Percentiles rank a stretch among this genome's conserved stretches.
These are phyloP conservation scores for Casuarina equisetifolia DNA, from an alignment of 306 rosid species.

Conservation along the genomic window DNA sequence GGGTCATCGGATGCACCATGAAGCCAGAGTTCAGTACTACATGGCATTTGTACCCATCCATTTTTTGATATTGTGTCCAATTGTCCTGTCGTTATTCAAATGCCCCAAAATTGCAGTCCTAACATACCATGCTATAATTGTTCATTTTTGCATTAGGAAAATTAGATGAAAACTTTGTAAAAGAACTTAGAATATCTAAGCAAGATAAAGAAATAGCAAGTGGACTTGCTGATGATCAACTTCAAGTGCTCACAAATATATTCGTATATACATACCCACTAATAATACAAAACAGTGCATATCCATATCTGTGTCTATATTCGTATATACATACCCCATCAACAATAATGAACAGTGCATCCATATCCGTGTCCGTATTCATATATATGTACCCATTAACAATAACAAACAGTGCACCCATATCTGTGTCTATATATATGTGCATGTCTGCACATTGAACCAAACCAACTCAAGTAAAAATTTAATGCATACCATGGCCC, in stretches of 20 bases:
- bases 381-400: not conserved
- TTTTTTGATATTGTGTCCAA: too few species aligned
- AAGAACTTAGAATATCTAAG: not conserved
- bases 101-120: not conserved
- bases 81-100: not conserved
- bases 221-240: not conserved
- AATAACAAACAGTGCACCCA: not conserved
- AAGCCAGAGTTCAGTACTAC: not conserved
- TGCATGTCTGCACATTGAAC: not conserved
- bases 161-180: not conserved
- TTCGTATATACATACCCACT: not conserved
- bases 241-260: not conserved
- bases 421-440: not conserved
- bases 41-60: not conserved
- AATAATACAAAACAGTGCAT: too few species aligned
- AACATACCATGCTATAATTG: not conserved
- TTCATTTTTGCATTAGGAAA: not conserved
- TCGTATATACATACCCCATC: not conserved
- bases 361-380: too few species aligned
- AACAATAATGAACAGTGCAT: not conserved
- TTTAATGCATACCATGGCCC: not conserved
- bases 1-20: not conserved
- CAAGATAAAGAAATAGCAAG: not conserved
- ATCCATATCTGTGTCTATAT: too few species aligned
- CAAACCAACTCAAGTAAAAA: not conserved